Evolutionary conservation across 2,329 filamentous ascomycete genomes (phyloP).

Genomic region (Colletotrichum gigasporum): DNA sequence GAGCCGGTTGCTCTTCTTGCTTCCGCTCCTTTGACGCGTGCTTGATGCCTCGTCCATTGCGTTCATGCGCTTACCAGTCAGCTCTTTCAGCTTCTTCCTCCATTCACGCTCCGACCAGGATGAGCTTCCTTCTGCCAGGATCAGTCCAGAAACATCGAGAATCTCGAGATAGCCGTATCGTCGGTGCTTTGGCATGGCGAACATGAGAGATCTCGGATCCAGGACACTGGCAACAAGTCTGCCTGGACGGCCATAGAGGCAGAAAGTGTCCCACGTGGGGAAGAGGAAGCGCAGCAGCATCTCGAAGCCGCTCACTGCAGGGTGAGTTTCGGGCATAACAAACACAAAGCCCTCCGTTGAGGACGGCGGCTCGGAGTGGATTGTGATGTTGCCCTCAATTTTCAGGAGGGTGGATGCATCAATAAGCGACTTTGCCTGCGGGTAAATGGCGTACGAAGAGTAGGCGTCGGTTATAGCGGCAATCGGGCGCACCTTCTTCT

Average conservation of each 20-base stretch:
- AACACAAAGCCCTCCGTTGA: constrained; percentile 95
- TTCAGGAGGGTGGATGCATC: constrained; percentile 95
- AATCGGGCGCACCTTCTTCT: constrained; percentile 89
- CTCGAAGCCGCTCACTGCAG: constrained; percentile 93
- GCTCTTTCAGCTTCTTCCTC: constrained; percentile 88
- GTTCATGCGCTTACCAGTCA: constrained; percentile 83
- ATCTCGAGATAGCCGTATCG: constrained; percentile 92
- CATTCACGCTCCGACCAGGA: constrained; percentile 89
- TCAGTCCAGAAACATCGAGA: constrained; percentile 82
- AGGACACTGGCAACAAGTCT: constrained; percentile 87
- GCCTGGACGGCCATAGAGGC: constrained; percentile 87
- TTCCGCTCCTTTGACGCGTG: constrained; percentile 60
- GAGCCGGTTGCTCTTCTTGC: constrained; percentile 65
- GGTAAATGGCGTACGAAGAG: constrained; percentile 94
- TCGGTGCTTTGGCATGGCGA: constrained; percentile 91
- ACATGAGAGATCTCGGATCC: constrained; percentile 93
- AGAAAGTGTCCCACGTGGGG: constrained; percentile 92
- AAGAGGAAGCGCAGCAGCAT: constrained; percentile 94
- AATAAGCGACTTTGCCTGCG: constrained; percentile 91
- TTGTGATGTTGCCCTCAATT: constrained; percentile 88
- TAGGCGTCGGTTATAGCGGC: constrained; percentile 92
- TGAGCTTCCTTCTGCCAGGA: constrained; percentile 79
- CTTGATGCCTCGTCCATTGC: constrained; percentile 53
- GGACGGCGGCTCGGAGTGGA: constrained; percentile 81
- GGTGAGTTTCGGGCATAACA: constrained; percentile 93